Base-by-base conservation (phyloP, 2,329 filamentous ascomycete species). In the Metarhizium guizhouense region DNA sequence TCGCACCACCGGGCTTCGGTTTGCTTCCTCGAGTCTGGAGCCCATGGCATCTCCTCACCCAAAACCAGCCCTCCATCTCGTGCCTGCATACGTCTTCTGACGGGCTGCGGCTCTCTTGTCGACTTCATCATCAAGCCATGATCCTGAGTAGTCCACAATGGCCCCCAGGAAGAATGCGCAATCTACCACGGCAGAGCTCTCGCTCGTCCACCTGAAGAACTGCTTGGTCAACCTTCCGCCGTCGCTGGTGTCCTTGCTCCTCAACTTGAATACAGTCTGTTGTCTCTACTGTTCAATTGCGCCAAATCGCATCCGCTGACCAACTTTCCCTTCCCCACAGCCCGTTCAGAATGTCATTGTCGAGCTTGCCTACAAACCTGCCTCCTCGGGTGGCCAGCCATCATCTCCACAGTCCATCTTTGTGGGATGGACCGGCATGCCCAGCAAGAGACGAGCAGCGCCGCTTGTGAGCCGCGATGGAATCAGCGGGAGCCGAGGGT, bases 371-470 rank as follows among this genome's bases (percentile, higher is more conserved):
- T 95, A 88, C 73, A 65, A 79, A 59, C 72, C 82, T 47, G 69
- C 78, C 45, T 74, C 79, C 25, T 69, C 81, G 45, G 67, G 64
- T 49, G 54, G 77, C 55, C 74, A 77, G 61, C 65, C 74, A 30
- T 68, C 75, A 6, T 72, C 75, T 54, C 82, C 84, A 63, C 82
- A 80, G 65, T 95, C 89, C 51, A 79, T 95, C 64, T 99, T 88
- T 68, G 79, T 95, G 57, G 94, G 94, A 69, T 99, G 94, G 94
- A 96, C 94, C 11, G 94, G 94, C 63, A 95, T 99, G 90, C 88
- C 91, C 61, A 96, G 92, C 76, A 95, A 92, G 78, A 84, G 89
- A 66, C 88, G 85, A 69, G 75, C 88, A 62, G 83, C 85, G 13
- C 82, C 89, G 0, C 79, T 92, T 32, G 83, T 94, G 32, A 80